Evolutionary conservation across 495 filamentous ascomycete species (phyloP), one percentile per base, ranked within the genome.

Genomic region (Penicillium egyptiacum): DNA sequence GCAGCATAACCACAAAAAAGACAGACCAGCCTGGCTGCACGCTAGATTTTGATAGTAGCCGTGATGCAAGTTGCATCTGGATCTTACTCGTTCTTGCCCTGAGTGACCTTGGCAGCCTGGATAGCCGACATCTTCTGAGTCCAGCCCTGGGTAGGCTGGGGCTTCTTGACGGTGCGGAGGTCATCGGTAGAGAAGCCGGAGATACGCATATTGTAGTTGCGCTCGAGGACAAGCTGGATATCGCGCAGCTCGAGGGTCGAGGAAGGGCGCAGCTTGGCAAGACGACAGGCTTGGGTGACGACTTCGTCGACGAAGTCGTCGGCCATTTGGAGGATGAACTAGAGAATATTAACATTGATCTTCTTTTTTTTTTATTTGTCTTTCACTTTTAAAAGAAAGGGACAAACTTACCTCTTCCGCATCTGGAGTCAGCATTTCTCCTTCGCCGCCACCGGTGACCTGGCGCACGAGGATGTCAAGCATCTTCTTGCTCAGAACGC

Each of bases 131-230:
- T 93, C 81, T 98, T 98, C 64, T 89, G 86, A 52, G 92, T 90
- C 90, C 94, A 98, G 25, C 82, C 87, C 45, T 84, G 79, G 46
- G 90, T 84, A 5, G 94, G 94, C 69, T 92, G 87, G 23, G 93
- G 86, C 74, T 96, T 96, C 65, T 91, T 86, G 20, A 97, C 92
- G 3, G 91, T 97, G 53, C 94, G 85, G 56, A 96, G 82, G 74
- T 98, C 94, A 65, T 98, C 94, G 28, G 89, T 88, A 5, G 91
- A 86, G 73, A 95, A 97, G 33, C 94, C 94, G 0, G 94, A 96
- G 55, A 97, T 90, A 55, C 94, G 89, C 76, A 98, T 98, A 73
- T 98, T 97, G 83, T 95, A 97, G 69, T 91, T 92, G 54, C 95
- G 89, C 76, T 98, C 94, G 17, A 98, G 86, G 23, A 96, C 86